Conservation (phyloP, 164 flowering plant species). For the Stephania yunnanensis region DNA sequence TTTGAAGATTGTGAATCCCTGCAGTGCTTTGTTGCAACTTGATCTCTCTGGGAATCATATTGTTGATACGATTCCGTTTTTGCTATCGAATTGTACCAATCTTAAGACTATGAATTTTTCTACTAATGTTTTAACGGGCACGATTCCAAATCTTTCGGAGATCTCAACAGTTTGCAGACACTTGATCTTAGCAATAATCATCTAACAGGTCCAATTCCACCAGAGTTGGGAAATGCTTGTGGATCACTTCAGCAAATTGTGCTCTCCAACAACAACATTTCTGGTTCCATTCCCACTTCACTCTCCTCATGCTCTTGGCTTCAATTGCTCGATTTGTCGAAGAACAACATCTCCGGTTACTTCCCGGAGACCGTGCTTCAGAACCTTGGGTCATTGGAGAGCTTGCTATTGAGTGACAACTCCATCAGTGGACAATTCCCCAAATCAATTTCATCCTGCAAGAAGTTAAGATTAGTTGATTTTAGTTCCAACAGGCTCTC, state of each 20-base stretch:
- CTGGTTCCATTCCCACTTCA: slow-evolving; percentile 55
- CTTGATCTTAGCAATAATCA: slow-evolving; percentile 67
- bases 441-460: slow-evolving; percentile 45
- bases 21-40: slow-evolving; percentile 45
- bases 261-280: slow-evolving; percentile 55
- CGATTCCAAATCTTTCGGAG: slow-evolving; percentile 46
- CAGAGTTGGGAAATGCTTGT: slow-evolving; percentile 52
- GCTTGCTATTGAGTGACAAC: slow-evolving; percentile 55
- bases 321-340: slow-evolving; percentile 53
- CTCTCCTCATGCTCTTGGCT: slow-evolving; percentile 60
- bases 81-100: slow-evolving; percentile 53
- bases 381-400: slow-evolving; percentile 47
- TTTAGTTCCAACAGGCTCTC: slow-evolving; percentile 73
- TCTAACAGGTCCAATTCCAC: slow-evolving; percentile 57
- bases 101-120: slow-evolving; percentile 46
- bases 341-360: slow-evolving; percentile 64
- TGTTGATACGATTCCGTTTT: slow-evolving; percentile 38
- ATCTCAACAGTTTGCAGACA: slow-evolving; percentile 40
- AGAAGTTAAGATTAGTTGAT: slow-evolving; percentile 44
- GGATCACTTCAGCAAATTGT: slow-evolving; percentile 45
- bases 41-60: slow-evolving; percentile 60
- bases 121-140: slow-evolving; percentile 42
- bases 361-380: slow-evolving; percentile 52
- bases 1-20: slow-evolving; percentile 30
- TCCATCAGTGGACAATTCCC: slow-evolving; percentile 64